phyloP scores from a whole-genome alignment of 2,329 filamentous ascomycete species.

The Ascosphaera pollenicola region DNA sequence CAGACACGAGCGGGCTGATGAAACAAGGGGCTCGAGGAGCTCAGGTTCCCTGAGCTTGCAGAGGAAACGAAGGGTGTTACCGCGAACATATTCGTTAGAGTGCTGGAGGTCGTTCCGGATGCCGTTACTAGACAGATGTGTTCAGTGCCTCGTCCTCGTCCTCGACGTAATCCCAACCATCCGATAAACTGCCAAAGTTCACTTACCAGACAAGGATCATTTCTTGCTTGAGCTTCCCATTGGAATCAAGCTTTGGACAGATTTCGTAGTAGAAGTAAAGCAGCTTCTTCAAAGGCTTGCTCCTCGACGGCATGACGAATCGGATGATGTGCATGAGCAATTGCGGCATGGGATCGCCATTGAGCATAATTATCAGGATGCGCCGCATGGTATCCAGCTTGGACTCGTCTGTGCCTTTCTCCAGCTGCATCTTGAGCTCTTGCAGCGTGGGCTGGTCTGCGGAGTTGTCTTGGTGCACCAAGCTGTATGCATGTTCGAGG shows the following conservation, averaged over 20 bases:
- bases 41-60: slow-evolving; percentile 91
- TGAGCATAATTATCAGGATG: slow-evolving; percentile 92
- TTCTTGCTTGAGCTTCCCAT: slow-evolving; percentile 94
- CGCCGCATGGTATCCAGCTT: slow-evolving; percentile 94
- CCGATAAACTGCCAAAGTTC: slow-evolving; percentile 1
- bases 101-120: slow-evolving; percentile 96
- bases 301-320: slow-evolving; percentile 98
- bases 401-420: slow-evolving; percentile 80
- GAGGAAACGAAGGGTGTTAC: slow-evolving; percentile 93
- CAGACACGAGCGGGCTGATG: slow-evolving; percentile 74
- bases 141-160: neutral
- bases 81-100: slow-evolving; percentile 93
- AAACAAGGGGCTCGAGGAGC: slow-evolving; percentile 85
- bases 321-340: slow-evolving; percentile 99
- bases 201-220: slow-evolving; percentile 94
- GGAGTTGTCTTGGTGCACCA: slow-evolving; percentile 95
- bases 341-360: slow-evolving; percentile 86
- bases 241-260: slow-evolving; percentile 81
- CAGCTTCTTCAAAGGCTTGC: slow-evolving; percentile 90
- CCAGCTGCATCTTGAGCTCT: slow-evolving; percentile 78
- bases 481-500: slow-evolving; percentile 82
- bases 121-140: slow-evolving; percentile 92
- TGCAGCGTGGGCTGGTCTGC: slow-evolving; percentile 77
- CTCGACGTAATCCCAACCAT: neutral
- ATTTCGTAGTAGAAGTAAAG: slow-evolving; percentile 99